A percentile compares a stretch with the other conserved stretches of the same genome.
Conservation (phyloP, 306 rosid species). For the Vigna unguiculata region DNA sequence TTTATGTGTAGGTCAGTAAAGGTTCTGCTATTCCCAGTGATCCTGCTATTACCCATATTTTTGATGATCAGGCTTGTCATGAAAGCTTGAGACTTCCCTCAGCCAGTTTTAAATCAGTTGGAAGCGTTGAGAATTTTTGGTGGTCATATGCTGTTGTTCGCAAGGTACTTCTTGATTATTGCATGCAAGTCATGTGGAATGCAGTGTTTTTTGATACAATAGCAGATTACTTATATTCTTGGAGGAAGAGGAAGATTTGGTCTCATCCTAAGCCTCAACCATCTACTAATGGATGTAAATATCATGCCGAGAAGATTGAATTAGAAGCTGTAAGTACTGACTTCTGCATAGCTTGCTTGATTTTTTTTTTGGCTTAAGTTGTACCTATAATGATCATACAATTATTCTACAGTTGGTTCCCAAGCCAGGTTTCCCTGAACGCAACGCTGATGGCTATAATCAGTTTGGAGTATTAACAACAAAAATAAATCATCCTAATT, state of each 20-base stretch:
- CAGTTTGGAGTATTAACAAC: conserved; percentile 50
- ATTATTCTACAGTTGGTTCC: conserved; percentile 63
- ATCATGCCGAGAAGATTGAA: conserved; percentile 47
- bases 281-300: conserved; percentile 48
- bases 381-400: conserved; percentile 36
- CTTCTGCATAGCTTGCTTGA: conserved; percentile 63
- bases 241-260: conserved; percentile 86
- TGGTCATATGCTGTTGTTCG: conserved; percentile 73
- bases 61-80: conserved; percentile 44
- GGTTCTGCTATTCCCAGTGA: conserved; percentile 51
- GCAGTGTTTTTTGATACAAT: conserved; percentile 80
- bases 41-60: conserved; percentile 36
- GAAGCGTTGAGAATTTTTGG: conserved; percentile 81
- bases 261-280: conserved; percentile 50
- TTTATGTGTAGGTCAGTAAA: conserved; percentile 50
- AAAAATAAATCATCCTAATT: conserved; percentile 47
- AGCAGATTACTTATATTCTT: conserved; percentile 60
- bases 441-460: conserved; percentile 52
- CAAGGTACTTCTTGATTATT: conserved; percentile 66
- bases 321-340: conserved; percentile 76
- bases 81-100: conserved; percentile 48
- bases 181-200: conserved; percentile 91
- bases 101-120: conserved; percentile 59
- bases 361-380: conserved; percentile 48
- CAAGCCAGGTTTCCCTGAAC: conserved; percentile 45